Conservation (phyloP, 192 early-diverging fungal species). For the Phlyctochytrium planicorne region DNA sequence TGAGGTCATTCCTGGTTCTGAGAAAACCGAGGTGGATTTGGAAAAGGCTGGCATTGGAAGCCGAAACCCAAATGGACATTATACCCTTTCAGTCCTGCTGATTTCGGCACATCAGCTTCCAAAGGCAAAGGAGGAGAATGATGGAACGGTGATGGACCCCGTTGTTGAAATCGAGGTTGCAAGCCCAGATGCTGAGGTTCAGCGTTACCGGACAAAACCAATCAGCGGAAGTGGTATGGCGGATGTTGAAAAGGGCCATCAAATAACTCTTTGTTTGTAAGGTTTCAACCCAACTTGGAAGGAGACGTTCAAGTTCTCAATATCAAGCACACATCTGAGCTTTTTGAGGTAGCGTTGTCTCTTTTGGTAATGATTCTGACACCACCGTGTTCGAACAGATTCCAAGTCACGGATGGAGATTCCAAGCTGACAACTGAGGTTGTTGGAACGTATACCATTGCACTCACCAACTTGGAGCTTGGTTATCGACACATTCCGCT, state of each 20-base stretch:
- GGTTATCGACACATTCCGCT: slow-evolving; percentile 72
- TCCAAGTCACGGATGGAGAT: slow-evolving; percentile 38
- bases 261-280: slow-evolving; percentile 12
- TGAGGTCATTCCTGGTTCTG: not conserved
- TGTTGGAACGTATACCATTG: slow-evolving; percentile 41
- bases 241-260: not conserved
- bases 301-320: slow-evolving; percentile 42
- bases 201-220: slow-evolving; percentile 52
- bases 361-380: not conserved
- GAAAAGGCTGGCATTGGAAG: too few species aligned
- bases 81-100: slow-evolving; percentile 39
- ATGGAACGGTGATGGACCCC: slow-evolving; percentile 55
- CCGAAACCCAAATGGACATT: too few species aligned
- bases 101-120: slow-evolving; percentile 72
- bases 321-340: slow-evolving; percentile 38
- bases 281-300: slow-evolving; percentile 58
- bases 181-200: slow-evolving; percentile 34
- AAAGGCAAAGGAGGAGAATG: slow-evolving; percentile 54
- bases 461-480: slow-evolving; percentile 36
- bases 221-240: slow-evolving; percentile 55
- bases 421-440: slow-evolving; percentile 32
- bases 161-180: slow-evolving; percentile 60
- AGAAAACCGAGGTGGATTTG: too few species aligned
- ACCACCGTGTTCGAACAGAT: slow-evolving; percentile 17
- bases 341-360: slow-evolving; percentile 39